phyloP scores from a whole-genome alignment of 2,329 filamentous ascomycete genomes.

The Tolypocladium guangdongense region DNA sequence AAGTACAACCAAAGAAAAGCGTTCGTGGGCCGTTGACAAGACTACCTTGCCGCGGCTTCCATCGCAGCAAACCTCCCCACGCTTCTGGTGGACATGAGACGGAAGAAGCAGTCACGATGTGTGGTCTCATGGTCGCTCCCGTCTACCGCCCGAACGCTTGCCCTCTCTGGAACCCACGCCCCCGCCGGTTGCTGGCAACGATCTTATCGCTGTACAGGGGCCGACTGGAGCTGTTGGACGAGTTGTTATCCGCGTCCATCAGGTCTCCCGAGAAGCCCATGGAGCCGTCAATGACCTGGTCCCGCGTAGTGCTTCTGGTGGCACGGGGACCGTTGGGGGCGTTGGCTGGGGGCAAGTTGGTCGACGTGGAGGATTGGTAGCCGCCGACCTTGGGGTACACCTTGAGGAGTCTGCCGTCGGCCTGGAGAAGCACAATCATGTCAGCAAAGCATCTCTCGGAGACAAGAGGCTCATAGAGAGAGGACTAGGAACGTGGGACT shows the following conservation, averaged over 20 bases:
- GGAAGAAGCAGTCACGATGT: no score
- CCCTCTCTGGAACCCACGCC: constrained; percentile 14
- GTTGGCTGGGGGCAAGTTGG: constrained; percentile 18
- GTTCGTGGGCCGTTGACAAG: neutral
- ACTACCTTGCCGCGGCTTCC: neutral
- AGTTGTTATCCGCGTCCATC: constrained; percentile 20
- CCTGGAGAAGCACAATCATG: constrained; percentile 29
- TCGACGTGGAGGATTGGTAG: constrained; percentile 15
- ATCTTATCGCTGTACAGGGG: constrained; percentile 45
- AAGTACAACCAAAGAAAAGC: neutral
- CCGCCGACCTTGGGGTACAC: constrained; percentile 57
- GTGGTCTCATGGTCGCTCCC: no score
- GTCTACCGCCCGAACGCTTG: neutral
- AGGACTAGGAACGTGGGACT: constrained; percentile 14
- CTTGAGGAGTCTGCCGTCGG: constrained; percentile 62
- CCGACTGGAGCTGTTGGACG: constrained; percentile 16
- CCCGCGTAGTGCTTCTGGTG: constrained; percentile 14
- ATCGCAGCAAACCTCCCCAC: neutral
- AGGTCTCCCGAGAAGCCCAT: constrained; percentile 43
- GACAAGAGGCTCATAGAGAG: neutral
- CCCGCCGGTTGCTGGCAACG: constrained; percentile 17
- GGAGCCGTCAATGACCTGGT: constrained; percentile 39
- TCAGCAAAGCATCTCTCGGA: neutral
- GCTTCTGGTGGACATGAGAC: neutral
- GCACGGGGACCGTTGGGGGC: constrained; percentile 20